Evolutionary conservation across 2,329 filamentous ascomycete species (phyloP).

Genomic region (Cladosporium sp.): DNA sequence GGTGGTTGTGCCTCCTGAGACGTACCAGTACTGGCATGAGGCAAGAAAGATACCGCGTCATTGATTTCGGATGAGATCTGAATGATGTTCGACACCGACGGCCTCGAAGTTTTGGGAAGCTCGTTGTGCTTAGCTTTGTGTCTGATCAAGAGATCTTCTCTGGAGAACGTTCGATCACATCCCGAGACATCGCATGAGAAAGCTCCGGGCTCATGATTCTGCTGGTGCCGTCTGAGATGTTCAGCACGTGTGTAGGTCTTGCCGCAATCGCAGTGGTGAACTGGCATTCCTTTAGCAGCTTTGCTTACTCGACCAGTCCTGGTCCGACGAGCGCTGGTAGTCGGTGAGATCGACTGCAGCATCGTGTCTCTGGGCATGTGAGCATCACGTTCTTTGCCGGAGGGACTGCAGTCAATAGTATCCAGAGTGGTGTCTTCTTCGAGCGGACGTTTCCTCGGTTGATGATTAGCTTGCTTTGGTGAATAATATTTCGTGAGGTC

Average conservation of each 20-base stretch:
- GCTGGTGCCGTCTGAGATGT: constrained; percentile 50
- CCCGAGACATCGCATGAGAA: constrained; percentile 43
- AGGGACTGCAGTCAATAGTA: not conserved
- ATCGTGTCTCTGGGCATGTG: constrained; percentile 25
- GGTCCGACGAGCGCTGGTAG: constrained; percentile 37
- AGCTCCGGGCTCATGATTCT: constrained; percentile 46
- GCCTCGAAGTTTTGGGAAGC: not conserved
- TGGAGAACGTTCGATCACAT: constrained; percentile 47
- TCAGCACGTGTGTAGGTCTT: constrained; percentile 52
- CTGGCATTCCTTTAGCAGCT: constrained; percentile 48
- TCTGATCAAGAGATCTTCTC: constrained; percentile 46
- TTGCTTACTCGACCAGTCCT: constrained; percentile 50
- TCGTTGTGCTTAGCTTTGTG: constrained; percentile 43
- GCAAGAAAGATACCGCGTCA: not conserved
- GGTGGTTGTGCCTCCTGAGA: not conserved
- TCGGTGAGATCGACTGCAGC: constrained; percentile 38
- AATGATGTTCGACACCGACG: not conserved
- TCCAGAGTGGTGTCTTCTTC: not conserved
- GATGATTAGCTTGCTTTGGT: not conserved
- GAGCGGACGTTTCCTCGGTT: not conserved
- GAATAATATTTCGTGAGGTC: not conserved
- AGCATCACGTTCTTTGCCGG: not conserved
- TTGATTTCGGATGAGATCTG: not conserved
- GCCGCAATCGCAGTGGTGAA: constrained; percentile 48
- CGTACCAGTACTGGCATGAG: not conserved